These are phyloP conservation scores for Trichoderma guizhouense DNA, from an alignment of 2,329 filamentous ascomycete genomes.

Conservation along the genomic window DNA sequence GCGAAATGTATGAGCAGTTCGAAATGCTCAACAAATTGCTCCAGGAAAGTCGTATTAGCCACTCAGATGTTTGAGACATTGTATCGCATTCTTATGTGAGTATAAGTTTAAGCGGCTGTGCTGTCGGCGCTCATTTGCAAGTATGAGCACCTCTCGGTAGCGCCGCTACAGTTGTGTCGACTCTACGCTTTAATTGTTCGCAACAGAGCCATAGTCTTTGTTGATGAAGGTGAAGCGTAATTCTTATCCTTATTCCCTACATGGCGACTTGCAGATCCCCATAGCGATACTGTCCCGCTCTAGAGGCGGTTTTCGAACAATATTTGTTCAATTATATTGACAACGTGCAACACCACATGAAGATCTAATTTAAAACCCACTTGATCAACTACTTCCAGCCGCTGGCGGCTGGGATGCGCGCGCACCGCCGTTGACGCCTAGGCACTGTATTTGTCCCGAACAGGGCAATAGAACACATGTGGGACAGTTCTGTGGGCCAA, in stretches of 20 bases:
- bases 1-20: too few species aligned
- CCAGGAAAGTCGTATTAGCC: not conserved
- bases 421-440: not conserved
- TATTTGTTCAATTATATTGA: not conserved
- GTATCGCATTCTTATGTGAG: too few species aligned
- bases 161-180: too few species aligned
- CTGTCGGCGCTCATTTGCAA: too few species aligned
- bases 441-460: not conserved
- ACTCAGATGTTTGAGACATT: too few species aligned
- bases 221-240: not conserved
- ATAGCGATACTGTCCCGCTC: not conserved
- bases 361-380: not conserved
- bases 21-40: not conserved
- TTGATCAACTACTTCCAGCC: not conserved
- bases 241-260: not conserved
- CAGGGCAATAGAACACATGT: not conserved
- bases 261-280: not conserved
- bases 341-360: not conserved
- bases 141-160: too few species aligned
- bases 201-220: not conserved
- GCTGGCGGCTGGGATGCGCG: not conserved
- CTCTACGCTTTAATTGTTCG: too few species aligned
- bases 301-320: not conserved
- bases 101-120: too few species aligned
- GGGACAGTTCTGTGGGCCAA: not conserved